These are phyloP conservation scores for Penicillium goetzii DNA, from an alignment of 495 filamentous ascomycete species.

Conservation along the genomic window DNA sequence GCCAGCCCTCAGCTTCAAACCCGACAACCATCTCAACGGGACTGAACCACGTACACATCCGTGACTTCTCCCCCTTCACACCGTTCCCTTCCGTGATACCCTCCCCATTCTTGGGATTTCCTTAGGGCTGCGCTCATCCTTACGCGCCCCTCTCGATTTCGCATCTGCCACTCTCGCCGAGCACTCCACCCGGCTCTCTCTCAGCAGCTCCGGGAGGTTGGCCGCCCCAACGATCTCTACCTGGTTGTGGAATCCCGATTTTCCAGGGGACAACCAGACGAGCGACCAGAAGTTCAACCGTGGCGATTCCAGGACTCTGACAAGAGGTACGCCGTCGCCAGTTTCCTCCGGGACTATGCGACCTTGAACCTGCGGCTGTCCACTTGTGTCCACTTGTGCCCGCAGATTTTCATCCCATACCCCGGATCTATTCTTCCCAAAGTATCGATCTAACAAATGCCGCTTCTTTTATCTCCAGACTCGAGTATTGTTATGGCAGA, in stretches of 20 bases:
- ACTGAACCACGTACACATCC: slow-evolving; percentile 27
- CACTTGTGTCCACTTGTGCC: slow-evolving; percentile 2
- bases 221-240: slow-evolving; percentile 32
- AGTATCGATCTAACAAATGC: slow-evolving; percentile 43
- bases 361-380: slow-evolving; percentile 28
- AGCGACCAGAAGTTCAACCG: slow-evolving; percentile 46
- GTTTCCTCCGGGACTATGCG: slow-evolving; percentile 25
- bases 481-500: slow-evolving; percentile 80
- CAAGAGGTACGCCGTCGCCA: slow-evolving; percentile 51
- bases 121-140: slow-evolving; percentile 33
- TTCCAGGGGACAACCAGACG: slow-evolving; percentile 46
- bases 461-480: slow-evolving; percentile 49
- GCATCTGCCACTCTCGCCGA: slow-evolving; percentile 22
- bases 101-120: slow-evolving; percentile 29
- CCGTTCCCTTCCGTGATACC: slow-evolving; percentile 25
- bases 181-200: slow-evolving; percentile 25
- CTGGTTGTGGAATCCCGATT: slow-evolving; percentile 44
- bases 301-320: slow-evolving; percentile 56
- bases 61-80: slow-evolving; percentile 27
- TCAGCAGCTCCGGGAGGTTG: slow-evolving; percentile 31
- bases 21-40: slow-evolving; percentile 37
- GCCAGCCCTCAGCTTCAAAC: slow-evolving; percentile 47
- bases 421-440: slow-evolving; percentile 25
- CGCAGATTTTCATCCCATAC: slow-evolving; percentile 19
- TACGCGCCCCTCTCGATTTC: slow-evolving; percentile 27